Base-by-base conservation (phyloP, 768 basidiomycete genomes). In the Leccinum imitatum region DNA sequence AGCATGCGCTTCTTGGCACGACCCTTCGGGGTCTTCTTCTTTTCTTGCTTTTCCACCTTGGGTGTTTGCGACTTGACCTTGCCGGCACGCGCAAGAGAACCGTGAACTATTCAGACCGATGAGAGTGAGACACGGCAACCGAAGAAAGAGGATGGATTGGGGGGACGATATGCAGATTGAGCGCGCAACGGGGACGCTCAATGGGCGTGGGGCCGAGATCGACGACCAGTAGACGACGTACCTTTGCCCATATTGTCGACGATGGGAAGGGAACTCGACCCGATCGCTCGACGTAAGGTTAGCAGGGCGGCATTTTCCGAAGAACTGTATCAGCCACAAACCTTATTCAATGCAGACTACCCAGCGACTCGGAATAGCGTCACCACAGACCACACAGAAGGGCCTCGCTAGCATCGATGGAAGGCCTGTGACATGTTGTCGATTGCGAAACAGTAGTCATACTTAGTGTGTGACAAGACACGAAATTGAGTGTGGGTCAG, bases 21-120 rank as follows among this genome's bases (percentile, higher is more conserved):
- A 64, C 96, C 96, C 80, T 90, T 96, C 59, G 93, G 93, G 41
- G 80, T 87, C 88, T 98, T 98, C 90, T 95, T 95, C 90, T 97
- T 98, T 83, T 98, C 96, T 82, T 96, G 93, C 77, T 89, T 87
- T 73, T 97, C 96, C 73, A 97, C 96, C 81, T 98, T 98, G 72
- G 95, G 95, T 35, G 52, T 53, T 33, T 53, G 52, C 33, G 52
- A 53, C 52, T 94, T 97, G 84, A 98, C 96, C 87, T 98, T 98
- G 78, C 95, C 95, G 76, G 95, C 95, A 84, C 95, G 95, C 81
- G 95, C 95, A 81, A 96, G 94, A 76, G 95, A 98, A 77, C 95
- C 95, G 90, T 98, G 95, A 81, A 96, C 95, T 94, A 30, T 46
- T 15, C 27, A 7, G 23, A 23, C 21, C 23, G 14, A 15, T 9